Evolutionary conservation across 495 filamentous ascomycete species (phyloP).

Genomic region (Penicillium egyptiacum): DNA sequence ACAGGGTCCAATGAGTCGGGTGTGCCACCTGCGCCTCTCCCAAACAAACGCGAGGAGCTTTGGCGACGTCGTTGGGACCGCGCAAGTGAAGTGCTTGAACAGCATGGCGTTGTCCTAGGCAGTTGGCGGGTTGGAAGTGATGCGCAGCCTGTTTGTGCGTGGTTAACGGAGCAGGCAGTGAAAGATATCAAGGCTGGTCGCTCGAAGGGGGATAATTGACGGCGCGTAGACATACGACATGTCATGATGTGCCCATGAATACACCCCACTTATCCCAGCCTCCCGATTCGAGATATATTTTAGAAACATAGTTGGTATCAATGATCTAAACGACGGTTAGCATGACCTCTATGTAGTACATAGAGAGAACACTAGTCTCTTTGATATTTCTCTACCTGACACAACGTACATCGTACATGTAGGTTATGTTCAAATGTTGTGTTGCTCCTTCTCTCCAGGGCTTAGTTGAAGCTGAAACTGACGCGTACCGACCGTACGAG

Average conservation of each 20-base stretch:
- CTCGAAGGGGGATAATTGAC: background rate
- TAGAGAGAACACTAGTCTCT: background rate
- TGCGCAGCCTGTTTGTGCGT: slow-evolving; percentile 58
- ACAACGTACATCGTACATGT: background rate
- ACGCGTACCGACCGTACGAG: background rate
- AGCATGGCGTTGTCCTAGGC: slow-evolving; percentile 69
- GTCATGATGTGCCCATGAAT: background rate
- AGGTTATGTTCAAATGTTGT: background rate
- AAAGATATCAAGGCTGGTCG: slow-evolving; percentile 20
- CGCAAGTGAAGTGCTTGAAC: slow-evolving; percentile 68
- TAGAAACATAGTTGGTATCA: background rate
- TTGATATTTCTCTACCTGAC: background rate
- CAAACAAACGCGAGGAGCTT: slow-evolving; percentile 77
- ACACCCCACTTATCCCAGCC: background rate
- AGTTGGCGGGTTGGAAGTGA: slow-evolving; percentile 88
- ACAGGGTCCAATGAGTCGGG: slow-evolving; percentile 20
- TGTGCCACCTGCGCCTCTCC: slow-evolving; percentile 30
- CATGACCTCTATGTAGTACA: background rate
- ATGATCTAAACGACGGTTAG: background rate
- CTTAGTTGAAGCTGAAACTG: background rate
- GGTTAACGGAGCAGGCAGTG: slow-evolving; percentile 50
- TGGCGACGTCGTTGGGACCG: slow-evolving; percentile 79
- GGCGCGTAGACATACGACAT: background rate
- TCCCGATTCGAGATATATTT: background rate
- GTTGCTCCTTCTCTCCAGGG: background rate